Percentiles rank a stretch among this genome's conserved stretches.
Conservation (phyloP, 257 asterid genomes). For the Rubia yunnanensis region DNA sequence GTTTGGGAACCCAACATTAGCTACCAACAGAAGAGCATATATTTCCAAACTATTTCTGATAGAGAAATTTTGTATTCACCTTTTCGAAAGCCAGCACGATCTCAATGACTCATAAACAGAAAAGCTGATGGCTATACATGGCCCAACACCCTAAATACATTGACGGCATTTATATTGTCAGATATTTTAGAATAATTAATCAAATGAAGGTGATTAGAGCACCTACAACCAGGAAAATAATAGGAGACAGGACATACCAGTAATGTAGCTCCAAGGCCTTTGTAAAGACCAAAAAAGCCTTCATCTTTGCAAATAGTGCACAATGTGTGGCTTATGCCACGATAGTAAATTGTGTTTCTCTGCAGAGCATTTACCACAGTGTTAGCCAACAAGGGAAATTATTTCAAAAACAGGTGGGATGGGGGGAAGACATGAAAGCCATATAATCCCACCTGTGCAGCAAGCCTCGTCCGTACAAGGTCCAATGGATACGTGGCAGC, state of each 20-base stretch:
- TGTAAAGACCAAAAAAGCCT: conserved; percentile 80
- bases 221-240: not conserved
- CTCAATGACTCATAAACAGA: conserved; percentile 76
- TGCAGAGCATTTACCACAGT: conserved; percentile 19
- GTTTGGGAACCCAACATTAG: not conserved
- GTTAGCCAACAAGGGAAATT: conserved; percentile 1
- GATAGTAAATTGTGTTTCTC: conserved; percentile 73
- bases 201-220: not conserved
- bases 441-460: conserved; percentile 64
- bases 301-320: conserved; percentile 82
- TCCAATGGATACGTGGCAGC: conserved; percentile 89
- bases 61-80: conserved; percentile 31
- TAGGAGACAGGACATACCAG: conserved; percentile 38
- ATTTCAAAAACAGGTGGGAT: too few species aligned
- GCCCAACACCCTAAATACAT: conserved; percentile 82
- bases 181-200: not conserved
- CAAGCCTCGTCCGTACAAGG: conserved; percentile 82
- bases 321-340: conserved; percentile 75
- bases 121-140: conserved; percentile 89
- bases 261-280: conserved; percentile 90
- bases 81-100: conserved; percentile 46
- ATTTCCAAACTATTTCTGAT: not conserved
- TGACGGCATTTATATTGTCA: not conserved
- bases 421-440: too few species aligned
- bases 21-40: not conserved